Conservation (phyloP, 129 eudicot species). For the Escallonia herrerae region DNA sequence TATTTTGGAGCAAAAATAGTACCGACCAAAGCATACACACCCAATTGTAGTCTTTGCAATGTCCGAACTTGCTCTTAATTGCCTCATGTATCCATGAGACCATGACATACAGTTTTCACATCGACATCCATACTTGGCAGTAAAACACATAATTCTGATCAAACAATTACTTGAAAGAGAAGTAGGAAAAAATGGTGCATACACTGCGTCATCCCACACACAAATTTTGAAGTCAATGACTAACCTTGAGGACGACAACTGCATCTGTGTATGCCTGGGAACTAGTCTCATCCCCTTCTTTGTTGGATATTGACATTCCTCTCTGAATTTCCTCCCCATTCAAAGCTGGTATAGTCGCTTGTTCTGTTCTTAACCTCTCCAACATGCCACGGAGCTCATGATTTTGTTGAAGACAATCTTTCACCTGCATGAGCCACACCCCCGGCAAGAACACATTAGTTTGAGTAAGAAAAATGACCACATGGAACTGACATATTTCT, state of each 20-base stretch:
- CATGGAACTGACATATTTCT: no score
- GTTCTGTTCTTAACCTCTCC: conserved; percentile 61
- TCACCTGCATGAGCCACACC: conserved; percentile 46
- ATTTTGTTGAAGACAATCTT: conserved; percentile 71
- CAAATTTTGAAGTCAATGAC: conserved; percentile 7
- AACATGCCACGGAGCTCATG: conserved; percentile 78
- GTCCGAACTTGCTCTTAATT: no score
- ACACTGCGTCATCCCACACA: not conserved
- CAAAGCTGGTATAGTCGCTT: conserved; percentile 32
- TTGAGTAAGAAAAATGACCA: not conserved
- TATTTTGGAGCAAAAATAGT: no score
- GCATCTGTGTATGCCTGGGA: conserved; percentile 41
- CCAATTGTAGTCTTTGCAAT: no score
- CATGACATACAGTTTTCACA: no score
- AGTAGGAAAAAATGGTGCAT: not conserved
- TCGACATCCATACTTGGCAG: no score
- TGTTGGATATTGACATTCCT: conserved; percentile 18
- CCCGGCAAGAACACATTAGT: no score
- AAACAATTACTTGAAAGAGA: not conserved
- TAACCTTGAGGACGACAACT: conserved; percentile 62
- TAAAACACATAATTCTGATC: no score
- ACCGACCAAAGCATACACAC: no score
- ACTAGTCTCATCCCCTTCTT: conserved; percentile 22
- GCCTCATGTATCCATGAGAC: no score
- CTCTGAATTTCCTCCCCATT: conserved; percentile 21